phyloP scores from a whole-genome alignment of 2,329 filamentous ascomycete species.

The Trichoderma oligosporum region DNA sequence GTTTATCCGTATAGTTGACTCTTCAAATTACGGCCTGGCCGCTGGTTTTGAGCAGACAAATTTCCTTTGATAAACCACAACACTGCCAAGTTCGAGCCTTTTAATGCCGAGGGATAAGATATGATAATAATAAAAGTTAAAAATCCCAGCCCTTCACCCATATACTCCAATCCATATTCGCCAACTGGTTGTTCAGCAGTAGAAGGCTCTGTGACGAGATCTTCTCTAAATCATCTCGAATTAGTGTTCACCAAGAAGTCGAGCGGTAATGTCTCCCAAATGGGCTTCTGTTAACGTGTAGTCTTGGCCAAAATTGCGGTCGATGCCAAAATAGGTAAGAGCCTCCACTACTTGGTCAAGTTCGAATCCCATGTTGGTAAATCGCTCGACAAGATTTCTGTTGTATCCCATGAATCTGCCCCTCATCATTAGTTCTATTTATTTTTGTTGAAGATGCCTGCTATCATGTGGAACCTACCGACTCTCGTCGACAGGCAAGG shows the following conservation, averaged over 20 bases:
- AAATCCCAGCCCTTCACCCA: neutral
- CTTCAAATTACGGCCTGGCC: neutral
- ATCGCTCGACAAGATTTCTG: conserved; percentile 75
- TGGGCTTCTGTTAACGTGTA: conserved; percentile 87
- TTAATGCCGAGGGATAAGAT: neutral
- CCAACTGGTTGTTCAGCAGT: neutral
- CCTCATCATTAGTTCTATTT: neutral
- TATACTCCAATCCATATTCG: neutral
- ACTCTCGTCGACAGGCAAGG: conserved; percentile 22
- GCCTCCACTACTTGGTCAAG: conserved; percentile 81
- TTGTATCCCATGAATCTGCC: conserved; percentile 82
- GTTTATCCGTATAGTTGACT: neutral
- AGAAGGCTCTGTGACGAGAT: neutral
- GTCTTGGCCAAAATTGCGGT: conserved; percentile 70
- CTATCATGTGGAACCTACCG: conserved; percentile 28
- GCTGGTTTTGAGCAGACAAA: neutral
- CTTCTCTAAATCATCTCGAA: neutral
- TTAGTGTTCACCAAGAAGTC: conserved; percentile 73
- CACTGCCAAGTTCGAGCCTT: neutral
- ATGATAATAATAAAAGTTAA: neutral
- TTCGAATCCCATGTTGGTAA: conserved; percentile 87
- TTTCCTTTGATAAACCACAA: neutral
- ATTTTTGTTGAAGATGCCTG: no score
- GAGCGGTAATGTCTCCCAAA: conserved; percentile 84
- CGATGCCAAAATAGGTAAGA: conserved; percentile 77